Evolutionary conservation across 192 early-diverging fungal genomes (phyloP), one percentile per base, ranked within the genome.

Genomic region (Pilaira anomala): DNA sequence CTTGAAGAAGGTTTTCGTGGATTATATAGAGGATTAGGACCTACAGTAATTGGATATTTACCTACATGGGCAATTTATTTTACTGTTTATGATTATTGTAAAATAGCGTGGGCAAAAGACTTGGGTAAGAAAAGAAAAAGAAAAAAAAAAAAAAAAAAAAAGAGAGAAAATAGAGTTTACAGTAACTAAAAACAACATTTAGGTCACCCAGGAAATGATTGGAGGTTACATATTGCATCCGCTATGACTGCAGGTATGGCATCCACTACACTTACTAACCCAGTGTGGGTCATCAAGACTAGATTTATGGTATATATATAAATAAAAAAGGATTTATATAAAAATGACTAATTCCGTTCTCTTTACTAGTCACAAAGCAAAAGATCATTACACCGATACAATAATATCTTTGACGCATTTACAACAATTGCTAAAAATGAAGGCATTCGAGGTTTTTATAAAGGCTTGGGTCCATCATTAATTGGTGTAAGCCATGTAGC

Each of bases 1-100:
- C 26, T 42, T 18, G 88, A 90, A 65, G 94, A 98, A 69, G 93
- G 96, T 16, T 60, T 93, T 24, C 85, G 84, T 29, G 96, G 96
- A 22, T 74, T 96, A 51, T 98, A 94, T 79, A 83, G 91, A 44
- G 96, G 96, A 6, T 80, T 98, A 36, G 83, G 88, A 56, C 87
- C 91, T 13, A 94, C 92, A 48, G 83, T 94, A 62, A 83, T 90
- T 65, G 92, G 92, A 24, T 98, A 95, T 67, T 73, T 98, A 45
- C 91, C 92, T 16, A 91, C 88, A 30, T 91, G 94, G 88, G 92
- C 90, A 33, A 89, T 98, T 44, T 98, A 93, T 78, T 96, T 96
- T 80, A 83, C 87, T 4, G 88, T 87, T 1, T 98, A 96, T 70
- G 93, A 96, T 62, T 80, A 81, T 24, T 85, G 84, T 16, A 95